Conservation (phyloP, 192 early-diverging fungal species). For the Entomortierella chlamydospora region DNA sequence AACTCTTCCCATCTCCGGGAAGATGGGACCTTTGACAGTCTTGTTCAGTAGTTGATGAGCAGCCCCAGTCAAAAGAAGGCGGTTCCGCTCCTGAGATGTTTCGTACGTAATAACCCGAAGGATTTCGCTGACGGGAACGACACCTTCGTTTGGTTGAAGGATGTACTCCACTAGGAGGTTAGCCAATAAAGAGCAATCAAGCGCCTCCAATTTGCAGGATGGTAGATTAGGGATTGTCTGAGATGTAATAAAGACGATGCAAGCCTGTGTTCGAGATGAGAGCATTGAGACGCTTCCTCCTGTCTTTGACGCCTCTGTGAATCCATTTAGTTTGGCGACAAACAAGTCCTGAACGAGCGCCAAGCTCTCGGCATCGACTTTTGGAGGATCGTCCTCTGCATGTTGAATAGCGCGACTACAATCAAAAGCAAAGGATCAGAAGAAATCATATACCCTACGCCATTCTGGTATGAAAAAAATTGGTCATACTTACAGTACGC, state of each 20-base stretch:
- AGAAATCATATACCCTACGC: too few relatives aligned
- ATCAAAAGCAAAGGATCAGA: too few relatives aligned
- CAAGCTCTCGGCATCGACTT: slow-evolving; percentile 37
- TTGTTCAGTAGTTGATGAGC: slow-evolving; percentile 16
- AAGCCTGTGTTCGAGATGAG: slow-evolving; percentile 21
- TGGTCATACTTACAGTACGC: slow-evolving; percentile 33
- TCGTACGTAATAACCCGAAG: slow-evolving; percentile 36
- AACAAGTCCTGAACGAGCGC: slow-evolving; percentile 38
- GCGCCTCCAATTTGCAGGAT: slow-evolving; percentile 27
- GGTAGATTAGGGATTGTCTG: slow-evolving; percentile 45
- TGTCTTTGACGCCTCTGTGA: not conserved
- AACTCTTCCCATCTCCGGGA: slow-evolving; percentile 49
- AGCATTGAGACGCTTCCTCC: slow-evolving; percentile 6
- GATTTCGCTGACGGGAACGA: slow-evolving; percentile 38
- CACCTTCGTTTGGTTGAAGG: slow-evolving; percentile 35
- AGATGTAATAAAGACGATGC: slow-evolving; percentile 38
- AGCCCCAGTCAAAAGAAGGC: slow-evolving; percentile 2
- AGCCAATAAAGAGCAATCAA: slow-evolving; percentile 21
- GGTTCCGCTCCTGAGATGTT: slow-evolving; percentile 5
- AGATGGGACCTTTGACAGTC: slow-evolving; percentile 32
- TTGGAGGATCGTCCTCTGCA: slow-evolving; percentile 38
- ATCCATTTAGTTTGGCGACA: slow-evolving; percentile 11
- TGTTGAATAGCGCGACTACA: slow-evolving; percentile 45
- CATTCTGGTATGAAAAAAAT: not conserved
- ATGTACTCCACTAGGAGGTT: slow-evolving; percentile 28